Evolutionary conservation across 2,329 filamentous ascomycete genomes (phyloP), one percentile per base, ranked within the genome.

Genomic region (Beauveria sp.): DNA sequence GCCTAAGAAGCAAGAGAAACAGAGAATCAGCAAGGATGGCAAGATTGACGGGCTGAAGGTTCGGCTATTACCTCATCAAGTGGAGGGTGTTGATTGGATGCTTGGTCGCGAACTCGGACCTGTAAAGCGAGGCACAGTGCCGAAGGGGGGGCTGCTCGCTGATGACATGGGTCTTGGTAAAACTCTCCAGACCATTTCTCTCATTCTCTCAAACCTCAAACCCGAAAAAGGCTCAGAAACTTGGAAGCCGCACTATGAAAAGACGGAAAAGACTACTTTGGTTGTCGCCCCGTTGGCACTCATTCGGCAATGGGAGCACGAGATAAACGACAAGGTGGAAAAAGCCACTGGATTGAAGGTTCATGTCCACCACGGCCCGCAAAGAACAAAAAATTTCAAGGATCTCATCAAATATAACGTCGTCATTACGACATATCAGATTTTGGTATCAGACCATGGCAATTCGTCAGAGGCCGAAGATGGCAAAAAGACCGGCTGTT

Each of bases 151-250:
- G 20, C 96, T 99, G 65, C 82, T 99, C 42, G 95, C 95, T 20
- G 95, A 99, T 69, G 95, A 99, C 71, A 96, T 98, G 93, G 93
- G 93, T 66, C 79, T 98, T 16, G 95, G 95, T 62, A 99, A 99
- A 79, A 99, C 95, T 0, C 83, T 99, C 16, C 95, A 99, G 75
- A 91, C 93, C 1, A 90, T 99, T 62, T 87, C 93, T 1, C 81
- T 98, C 38, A 89, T 99, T 47, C 80, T 99, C 43, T 89, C 83
- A 60, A 96, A 98, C 69, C 84, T 86, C 20, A 91, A 89, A 68
- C 87, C 89, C 3, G 62, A 66, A 5, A 81, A 82, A 49, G 80
- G 83, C 18, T 78, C 80, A 5, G 78, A 83, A 43, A 79, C 78
- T 0, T 84, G 87, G 77, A 88, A 87, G 70, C 90, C 87, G 71